Percentiles rank a stretch among this genome's conserved stretches.
phyloP scores from a whole-genome alignment of 805 yeast species.

The Myxozyma nipponensis region DNA sequence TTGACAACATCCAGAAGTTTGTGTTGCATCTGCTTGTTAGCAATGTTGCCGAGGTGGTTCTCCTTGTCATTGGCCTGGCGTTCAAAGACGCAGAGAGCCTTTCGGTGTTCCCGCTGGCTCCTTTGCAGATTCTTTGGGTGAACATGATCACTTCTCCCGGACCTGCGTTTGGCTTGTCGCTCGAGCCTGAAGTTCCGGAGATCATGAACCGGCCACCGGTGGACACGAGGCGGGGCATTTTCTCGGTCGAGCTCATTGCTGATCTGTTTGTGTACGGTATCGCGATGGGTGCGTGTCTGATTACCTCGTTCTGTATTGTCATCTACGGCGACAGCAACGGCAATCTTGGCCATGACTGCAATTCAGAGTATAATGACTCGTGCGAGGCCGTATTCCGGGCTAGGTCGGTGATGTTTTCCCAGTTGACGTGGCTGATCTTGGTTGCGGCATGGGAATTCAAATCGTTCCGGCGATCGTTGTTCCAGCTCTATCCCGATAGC shows the following conservation, averaged over 20 bases:
- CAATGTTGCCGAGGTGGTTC: conserved; percentile 67
- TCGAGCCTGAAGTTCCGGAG: conserved; percentile 61
- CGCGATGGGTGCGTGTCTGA: conserved; percentile 68
- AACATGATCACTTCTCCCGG: conserved; percentile 74
- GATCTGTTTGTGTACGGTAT: conserved; percentile 73
- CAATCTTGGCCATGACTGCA: conserved; percentile 61
- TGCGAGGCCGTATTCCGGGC: conserved; percentile 69
- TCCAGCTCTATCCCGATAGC: conserved; percentile 51
- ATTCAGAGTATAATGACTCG: conserved; percentile 43
- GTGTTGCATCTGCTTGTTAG: conserved; percentile 69
- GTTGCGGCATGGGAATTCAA: conserved; percentile 82
- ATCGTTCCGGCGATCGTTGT: conserved; percentile 65
- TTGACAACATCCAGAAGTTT: conserved; percentile 72
- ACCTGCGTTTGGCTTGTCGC: conserved; percentile 81
- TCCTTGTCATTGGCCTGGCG: conserved; percentile 66
- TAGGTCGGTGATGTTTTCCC: conserved; percentile 71
- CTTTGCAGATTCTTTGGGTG: conserved; percentile 77
- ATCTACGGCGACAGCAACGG: conserved; percentile 69
- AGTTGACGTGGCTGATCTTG: conserved; percentile 84
- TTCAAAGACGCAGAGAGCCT: conserved; percentile 58
- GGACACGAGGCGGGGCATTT: conserved; percentile 51
- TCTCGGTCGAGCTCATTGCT: conserved; percentile 60
- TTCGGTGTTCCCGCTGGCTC: conserved; percentile 79
- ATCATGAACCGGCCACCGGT: conserved; percentile 63
- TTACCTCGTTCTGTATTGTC: conserved; percentile 60